Base-by-base conservation (phyloP, 2,329 filamentous ascomycete genomes). In the Thermomyces lanuginosus region DNA sequence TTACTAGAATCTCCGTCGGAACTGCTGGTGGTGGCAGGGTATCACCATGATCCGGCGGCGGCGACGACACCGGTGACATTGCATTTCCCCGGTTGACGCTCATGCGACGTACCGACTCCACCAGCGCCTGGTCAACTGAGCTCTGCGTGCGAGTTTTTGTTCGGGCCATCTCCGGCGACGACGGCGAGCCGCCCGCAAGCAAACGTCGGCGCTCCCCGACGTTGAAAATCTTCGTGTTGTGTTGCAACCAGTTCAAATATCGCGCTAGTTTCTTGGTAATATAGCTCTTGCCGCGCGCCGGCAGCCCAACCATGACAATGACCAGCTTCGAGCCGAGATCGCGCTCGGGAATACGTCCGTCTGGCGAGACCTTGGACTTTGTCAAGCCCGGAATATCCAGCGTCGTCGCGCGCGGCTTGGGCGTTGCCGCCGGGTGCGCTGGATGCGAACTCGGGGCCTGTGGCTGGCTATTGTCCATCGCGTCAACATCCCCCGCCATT, bases 241-340 rank as follows among this genome's bases (percentile, higher is more conserved):
- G 86, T 48, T 98, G 89, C 45, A 93, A 73, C 89, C 89, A 98
- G 26, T 91, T 86, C 26, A 98, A 61, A 49, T 95, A 98, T 35
- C 89, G 71, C 32, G 89, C 79, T 36, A 98, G 69, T 60, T 98
- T 98, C 63, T 95, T 95, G 35, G 89, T 95, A 44, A 98, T 92
- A 56, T 98, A 98, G 29, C 84, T 93, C 60, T 98, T 98, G 48
- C 89, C 89, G 44, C 89, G 68, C 6, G 89, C 89, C 2, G 89
- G 89, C 42, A 98, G 60, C 36, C 89, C 89, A 34, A 98, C 89
- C 89, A 98, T 98, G 50, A 98, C 74, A 44, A 98, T 92, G 47
- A 95, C 82, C 35, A 98, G 64, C 63, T 98, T 98, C 21, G 89
- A 79, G 26, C 84, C 89, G 26, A 98, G 79, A 65, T 98, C 89